Conservation (phyloP, 768 basidiomycete species). For the Suillus subaureus region DNA sequence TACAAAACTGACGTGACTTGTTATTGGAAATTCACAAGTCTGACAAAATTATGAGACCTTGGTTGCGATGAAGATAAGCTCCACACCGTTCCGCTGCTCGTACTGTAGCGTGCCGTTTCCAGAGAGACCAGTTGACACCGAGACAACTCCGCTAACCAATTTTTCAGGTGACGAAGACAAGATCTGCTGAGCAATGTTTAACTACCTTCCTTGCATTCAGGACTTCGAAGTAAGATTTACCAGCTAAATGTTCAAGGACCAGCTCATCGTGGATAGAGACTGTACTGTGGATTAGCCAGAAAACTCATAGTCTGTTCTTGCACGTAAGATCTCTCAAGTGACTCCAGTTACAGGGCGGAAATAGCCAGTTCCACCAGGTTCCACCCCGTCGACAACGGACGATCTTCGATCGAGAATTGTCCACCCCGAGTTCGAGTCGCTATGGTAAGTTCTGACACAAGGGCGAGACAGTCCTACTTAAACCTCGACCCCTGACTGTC, state of each 20-base stretch:
- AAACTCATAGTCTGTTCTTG: neutral
- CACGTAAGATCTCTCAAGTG: neutral
- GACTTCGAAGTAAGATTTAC: neutral
- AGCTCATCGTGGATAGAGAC: neutral
- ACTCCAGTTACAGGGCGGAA: neutral
- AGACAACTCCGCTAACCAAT: neutral
- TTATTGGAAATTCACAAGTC: conserved; percentile 3
- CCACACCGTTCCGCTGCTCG: neutral
- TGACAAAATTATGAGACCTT: conserved; percentile 1
- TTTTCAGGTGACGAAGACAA: neutral
- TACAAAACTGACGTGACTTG: neutral
- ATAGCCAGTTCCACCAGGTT: neutral
- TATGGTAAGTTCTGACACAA: conserved; percentile 14
- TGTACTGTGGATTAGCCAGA: neutral
- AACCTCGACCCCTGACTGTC: conserved; percentile 4
- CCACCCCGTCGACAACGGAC: conserved; percentile 8
- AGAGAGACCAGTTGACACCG: conserved; percentile 8
- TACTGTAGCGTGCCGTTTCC: conserved; percentile 5
- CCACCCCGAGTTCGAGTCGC: conserved; percentile 10
- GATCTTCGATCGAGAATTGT: conserved; percentile 11
- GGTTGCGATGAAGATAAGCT: conserved; percentile 7
- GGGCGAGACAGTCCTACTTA: conserved; percentile 12
- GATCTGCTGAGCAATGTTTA: too few species aligned
- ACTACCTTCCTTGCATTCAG: neutral
- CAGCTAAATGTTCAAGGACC: neutral